Conservation (phyloP, 306 rosid species). For the Leucaena leucocephala region DNA sequence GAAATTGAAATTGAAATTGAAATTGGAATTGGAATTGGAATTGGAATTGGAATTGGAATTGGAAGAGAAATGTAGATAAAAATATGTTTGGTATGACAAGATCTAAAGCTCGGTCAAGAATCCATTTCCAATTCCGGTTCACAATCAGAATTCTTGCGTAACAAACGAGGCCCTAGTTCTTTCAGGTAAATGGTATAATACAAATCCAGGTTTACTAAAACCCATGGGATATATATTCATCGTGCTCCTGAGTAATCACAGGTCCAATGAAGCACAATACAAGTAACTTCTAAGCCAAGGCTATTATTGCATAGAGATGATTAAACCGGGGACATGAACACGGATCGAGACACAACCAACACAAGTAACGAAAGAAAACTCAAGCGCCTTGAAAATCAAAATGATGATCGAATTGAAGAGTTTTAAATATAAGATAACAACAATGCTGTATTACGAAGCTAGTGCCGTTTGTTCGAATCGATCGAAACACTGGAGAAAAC, state of each 20-base stretch:
- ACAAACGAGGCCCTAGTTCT: neutral
- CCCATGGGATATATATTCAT: neutral
- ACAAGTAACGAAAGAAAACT: neutral
- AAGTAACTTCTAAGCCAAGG: neutral
- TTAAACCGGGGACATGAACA: neutral
- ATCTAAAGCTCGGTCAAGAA: too few species aligned
- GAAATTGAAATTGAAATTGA: too few species aligned
- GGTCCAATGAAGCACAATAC: neutral
- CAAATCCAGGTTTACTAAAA: neutral
- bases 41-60: too few species aligned
- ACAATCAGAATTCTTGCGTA: neutral
- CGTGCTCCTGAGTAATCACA: neutral
- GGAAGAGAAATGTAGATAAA: too few species aligned
- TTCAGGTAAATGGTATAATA: neutral
- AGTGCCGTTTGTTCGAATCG: slow-evolving; percentile 14
- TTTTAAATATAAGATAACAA: neutral
- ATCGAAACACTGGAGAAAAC: slow-evolving; percentile 14
- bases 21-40: too few species aligned
- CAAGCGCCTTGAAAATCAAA: neutral
- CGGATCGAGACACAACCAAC: neutral
- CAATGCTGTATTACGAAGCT: slow-evolving; percentile 2
- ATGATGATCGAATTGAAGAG: neutral
- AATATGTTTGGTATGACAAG: too few species aligned
- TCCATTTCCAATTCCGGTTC: neutral
- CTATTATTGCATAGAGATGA: neutral